Evolutionary conservation across 2,329 filamentous ascomycete genomes (phyloP), one percentile per base, ranked within the genome.

Genomic region (Neoarthrinium moseri): DNA sequence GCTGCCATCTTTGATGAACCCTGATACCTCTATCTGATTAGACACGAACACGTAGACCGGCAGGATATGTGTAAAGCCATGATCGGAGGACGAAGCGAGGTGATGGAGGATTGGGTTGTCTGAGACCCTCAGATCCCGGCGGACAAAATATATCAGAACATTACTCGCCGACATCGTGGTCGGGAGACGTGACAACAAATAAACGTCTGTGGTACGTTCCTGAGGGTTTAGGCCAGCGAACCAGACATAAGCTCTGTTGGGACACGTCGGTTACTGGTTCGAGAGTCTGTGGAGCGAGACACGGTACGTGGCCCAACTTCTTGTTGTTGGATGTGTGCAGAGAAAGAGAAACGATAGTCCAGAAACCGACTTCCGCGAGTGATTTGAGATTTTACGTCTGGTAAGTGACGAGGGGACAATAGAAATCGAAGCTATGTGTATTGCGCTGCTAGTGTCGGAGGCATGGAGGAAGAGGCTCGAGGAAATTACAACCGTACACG

Each of bases 51-150:
- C 70, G 58, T 84, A 89, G 32, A 90, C 66, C 6, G 88, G 88
- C 1, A 92, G 70, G 2, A 91, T 62, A 59, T 91, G 86, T 1
- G 84, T 87, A 56, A 77, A 83, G 4, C 70, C 72, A 59, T 81
- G 76, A 18, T 74, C 65, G 15, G 66, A 64, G 61, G 48, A 64
- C 52, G 69, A 80, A 48, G 69, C 69, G 40, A 78, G 70, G 56
- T 66, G 75, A 58, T 89, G 74, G 17, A 92, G 75, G 33, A 91
- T 74, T 1, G 87, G 87, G 57, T 91, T 91, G 65, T 92, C 88
- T 22, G 79, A 73, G 21, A 87, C 72, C 49, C 89, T 84, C 17
- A 91, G 72, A 61, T 92, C 89, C 54, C 84, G 81, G 35, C 87
- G 81, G 27, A 91, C 65, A 18, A 91, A 63, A 59, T 90, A 91